Evolutionary conservation across 257 asterid species (phyloP), one percentile per base, ranked within the genome.

Genomic region (Galeopsis tetrahit): DNA sequence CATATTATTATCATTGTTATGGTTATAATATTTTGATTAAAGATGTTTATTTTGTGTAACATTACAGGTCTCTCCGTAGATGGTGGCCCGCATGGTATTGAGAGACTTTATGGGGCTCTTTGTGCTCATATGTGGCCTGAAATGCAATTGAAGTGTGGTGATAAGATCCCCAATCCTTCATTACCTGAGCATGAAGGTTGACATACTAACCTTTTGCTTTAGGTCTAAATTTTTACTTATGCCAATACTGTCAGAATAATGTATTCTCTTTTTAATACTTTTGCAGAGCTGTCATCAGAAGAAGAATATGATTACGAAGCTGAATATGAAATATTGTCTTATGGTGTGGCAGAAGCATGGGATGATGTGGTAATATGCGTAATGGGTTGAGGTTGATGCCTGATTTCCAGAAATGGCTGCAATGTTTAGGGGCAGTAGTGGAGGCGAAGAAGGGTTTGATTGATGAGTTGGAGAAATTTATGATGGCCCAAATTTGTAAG

Each of bases 121-220:
- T 84, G 95, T 75, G 96, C 98, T 71, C 89, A 86, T 78, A 88
- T 89, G 96, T 93, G 98, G 97, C 96, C 97, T 49, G 96, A 97
- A 73, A 91, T 93, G 98, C 69, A 88, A 63, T 80, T 93, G 77
- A 93, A 89, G 57, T 93, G 96, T 53, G 98, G 97, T 48, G 95
- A 93, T 78, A 89, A 76, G 1, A n/a, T n/a, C n/a, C n/a, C n/a
- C n/a, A n/a, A n/a, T n/a, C n/a, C n/a, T n/a, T n/a, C n/a, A n/a
- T n/a, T n/a, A n/a, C n/a, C n/a, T n/a, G n/a, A n/a, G n/a, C n/a
- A n/a, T n/a, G n/a, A n/a, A n/a, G n/a, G n/a, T n/a, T n/a, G n/a
- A n/a, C n/a, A n/a, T n/a, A n/a, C n/a, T n/a, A n/a, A n/a, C n/a
- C n/a, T n/a, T n/a, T n/a, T n/a, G n/a, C n/a, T n/a, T n/a, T n/a